These are phyloP conservation scores for Funneliformis geosporum DNA, from an alignment of 192 early-diverging fungal genomes.

Conservation along the genomic window DNA sequence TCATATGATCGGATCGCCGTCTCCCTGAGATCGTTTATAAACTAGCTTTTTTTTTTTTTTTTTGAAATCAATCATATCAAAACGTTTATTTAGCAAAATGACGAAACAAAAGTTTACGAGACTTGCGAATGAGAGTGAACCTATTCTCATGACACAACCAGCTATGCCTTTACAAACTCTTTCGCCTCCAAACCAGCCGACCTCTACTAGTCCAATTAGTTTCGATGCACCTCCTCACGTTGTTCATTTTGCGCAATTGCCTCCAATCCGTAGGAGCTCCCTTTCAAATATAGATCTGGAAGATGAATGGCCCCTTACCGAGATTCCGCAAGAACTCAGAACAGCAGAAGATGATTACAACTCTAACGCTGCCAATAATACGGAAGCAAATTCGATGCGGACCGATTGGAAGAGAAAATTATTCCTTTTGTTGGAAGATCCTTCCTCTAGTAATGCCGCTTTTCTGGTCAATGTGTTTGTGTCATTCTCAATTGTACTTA, in stretches of 20 bases:
- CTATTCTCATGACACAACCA: background rate
- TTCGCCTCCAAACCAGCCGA: background rate
- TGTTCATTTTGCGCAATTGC: background rate
- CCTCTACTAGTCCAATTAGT: background rate
- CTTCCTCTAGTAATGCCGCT: slow-evolving; percentile 69
- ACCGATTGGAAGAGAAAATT: slow-evolving; percentile 57
- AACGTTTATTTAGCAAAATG: slow-evolving; percentile 16
- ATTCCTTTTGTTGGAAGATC: slow-evolving; percentile 75
- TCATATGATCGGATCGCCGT: too few species aligned
- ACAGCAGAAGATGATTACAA: slow-evolving; percentile 37
- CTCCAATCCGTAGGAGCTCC: slow-evolving; percentile 9
- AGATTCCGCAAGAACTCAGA: slow-evolving; percentile 44
- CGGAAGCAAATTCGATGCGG: slow-evolving; percentile 48
- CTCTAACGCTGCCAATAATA: slow-evolving; percentile 41
- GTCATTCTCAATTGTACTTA: slow-evolving; percentile 70
- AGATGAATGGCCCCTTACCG: slow-evolving; percentile 47
- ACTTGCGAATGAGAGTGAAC: slow-evolving; percentile 21
- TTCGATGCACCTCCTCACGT: background rate
- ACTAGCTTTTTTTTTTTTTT: too few species aligned
- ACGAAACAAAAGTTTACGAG: slow-evolving; percentile 26
- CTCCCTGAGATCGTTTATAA: too few species aligned
- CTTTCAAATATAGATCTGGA: slow-evolving; percentile 30
- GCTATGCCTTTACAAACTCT: slow-evolving; percentile 7
- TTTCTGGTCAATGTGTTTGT: slow-evolving; percentile 75
- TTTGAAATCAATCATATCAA: too few species aligned